phyloP scores from a whole-genome alignment of 1,284 basidiomycete genomes.

The Afroboletus lepidellus region DNA sequence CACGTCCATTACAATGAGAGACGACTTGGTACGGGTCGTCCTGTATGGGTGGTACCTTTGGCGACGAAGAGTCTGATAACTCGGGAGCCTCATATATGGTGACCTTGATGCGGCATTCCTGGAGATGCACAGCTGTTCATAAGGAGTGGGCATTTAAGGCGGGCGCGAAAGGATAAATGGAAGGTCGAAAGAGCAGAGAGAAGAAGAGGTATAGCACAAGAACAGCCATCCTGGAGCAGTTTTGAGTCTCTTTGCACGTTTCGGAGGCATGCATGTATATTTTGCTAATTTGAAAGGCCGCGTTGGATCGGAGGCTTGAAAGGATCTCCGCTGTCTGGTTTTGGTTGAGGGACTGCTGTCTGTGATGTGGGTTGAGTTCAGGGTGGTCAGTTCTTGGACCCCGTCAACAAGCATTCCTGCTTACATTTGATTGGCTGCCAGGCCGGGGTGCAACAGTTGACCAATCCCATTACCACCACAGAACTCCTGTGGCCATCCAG shows the following conservation, averaged over 20 bases:
- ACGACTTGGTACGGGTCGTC: background rate
- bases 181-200: background rate
- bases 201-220: background rate
- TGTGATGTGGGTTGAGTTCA: constrained; percentile 10
- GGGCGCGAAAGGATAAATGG: constrained; percentile 1
- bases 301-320: constrained; percentile 17
- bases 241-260: constrained; percentile 25
- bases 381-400: constrained; percentile 12
- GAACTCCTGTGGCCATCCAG: background rate
- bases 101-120: constrained; percentile 1
- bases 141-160: constrained; percentile 21
- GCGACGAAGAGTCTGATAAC: constrained; percentile 16
- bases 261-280: constrained; percentile 24
- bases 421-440: constrained; percentile 15
- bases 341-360: constrained; percentile 12
- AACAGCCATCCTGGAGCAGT: constrained; percentile 10
- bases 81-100: constrained; percentile 26
- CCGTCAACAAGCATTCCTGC: constrained; percentile 4
- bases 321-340: constrained; percentile 29
- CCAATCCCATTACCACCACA: constrained; percentile 2
- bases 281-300: constrained; percentile 24
- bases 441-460: background rate
- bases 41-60: constrained; percentile 24
- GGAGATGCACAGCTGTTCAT: constrained; percentile 14
- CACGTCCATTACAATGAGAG: background rate